Percentiles rank a stretch among this genome's conserved stretches.
These are phyloP conservation scores for Micractinium conductrix DNA, from an alignment of 139 green algal species.

Conservation along the genomic window DNA sequence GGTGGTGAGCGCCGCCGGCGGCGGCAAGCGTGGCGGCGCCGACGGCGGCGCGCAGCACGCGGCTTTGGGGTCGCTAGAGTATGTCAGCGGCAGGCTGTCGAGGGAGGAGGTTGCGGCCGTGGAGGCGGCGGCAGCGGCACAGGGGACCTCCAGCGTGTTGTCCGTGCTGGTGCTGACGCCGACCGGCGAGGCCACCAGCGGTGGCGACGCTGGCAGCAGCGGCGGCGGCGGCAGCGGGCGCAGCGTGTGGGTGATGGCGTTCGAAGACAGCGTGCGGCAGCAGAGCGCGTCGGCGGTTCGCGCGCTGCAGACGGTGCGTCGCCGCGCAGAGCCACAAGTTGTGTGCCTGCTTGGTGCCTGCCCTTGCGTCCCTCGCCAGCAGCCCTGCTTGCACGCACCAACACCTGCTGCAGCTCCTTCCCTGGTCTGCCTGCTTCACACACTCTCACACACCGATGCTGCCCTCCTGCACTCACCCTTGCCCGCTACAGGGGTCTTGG, in stretches of 20 bases:
- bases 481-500: constrained; percentile 40
- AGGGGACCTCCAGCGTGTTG: constrained; percentile 7
- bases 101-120: not conserved
- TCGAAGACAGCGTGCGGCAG: constrained; percentile 74
- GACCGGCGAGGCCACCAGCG: constrained; percentile 4
- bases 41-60: constrained; percentile 4
- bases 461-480: not conserved
- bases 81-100: constrained; percentile 36
- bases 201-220: not conserved
- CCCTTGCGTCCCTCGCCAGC: not conserved
- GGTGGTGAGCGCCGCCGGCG: not conserved
- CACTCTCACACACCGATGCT: too few relatives aligned
- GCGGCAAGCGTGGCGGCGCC: not conserved
- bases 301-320: constrained; percentile 58
- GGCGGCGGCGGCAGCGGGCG: constrained; percentile 22
- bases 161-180: constrained; percentile 40
- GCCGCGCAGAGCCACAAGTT: constrained; percentile 28
- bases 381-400: not conserved
- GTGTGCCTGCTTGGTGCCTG: not conserved
- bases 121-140: not conserved
- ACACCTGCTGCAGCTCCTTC: not conserved
- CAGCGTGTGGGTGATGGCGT: constrained; percentile 62
- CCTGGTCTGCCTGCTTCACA: not conserved
- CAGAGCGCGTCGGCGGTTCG: constrained; percentile 59
- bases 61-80: constrained; percentile 70